Base-by-base conservation (phyloP, 2,329 filamentous ascomycete species). In the Colletotrichum tofieldiae region DNA sequence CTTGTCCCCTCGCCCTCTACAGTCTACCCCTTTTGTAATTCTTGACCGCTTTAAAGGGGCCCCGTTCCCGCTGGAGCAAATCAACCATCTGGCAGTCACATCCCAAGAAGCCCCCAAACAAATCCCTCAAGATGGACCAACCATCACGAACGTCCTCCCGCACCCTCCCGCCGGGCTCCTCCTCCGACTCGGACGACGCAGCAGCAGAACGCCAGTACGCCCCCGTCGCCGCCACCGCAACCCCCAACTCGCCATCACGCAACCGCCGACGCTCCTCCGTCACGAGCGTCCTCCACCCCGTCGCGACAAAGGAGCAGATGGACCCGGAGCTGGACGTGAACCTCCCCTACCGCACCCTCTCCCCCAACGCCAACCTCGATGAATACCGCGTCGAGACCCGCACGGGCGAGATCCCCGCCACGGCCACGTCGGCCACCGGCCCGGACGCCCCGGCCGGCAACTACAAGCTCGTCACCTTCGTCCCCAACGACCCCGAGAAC, bases 401-500 rank as follows among this genome's bases (percentile, higher is more conserved):
- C 6, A 78, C 81, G 0, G 93, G 93, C n/a, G 85, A 89, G 65
- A 93, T 94, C 74, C 84, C 89, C 32, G 84, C 83, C 0, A 83
- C 82, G 0, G 58, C 76, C 1, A 56, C 61, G 23, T 6, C 26
- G 35, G 23, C 62, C 26, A 54, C 73, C 54, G 65, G 75, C 69
- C 3, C 68, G 18, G 59, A 47, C 20, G 77, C 54, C 12, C n/a
- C 20, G 1, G 41, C 26, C 61, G 74, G 76, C 26, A 60, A 76
- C 23, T 88, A 88, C 79, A 83, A 84, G 75, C 90, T 93, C 4
- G 88, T 92, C 59, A 85, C 84, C 0, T 97, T 96, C 78, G 88
- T 86, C 5, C 87, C 91, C 3, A 84, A 91, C 71, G 94, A 96
- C 79, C 88, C 90, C 0, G 93, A 92, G 75, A 96, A 96, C 77